Percentiles rank a stretch among this genome's conserved stretches.
These are phyloP conservation scores for Collybia nuda DNA, from an alignment of 768 basidiomycete genomes.

Conservation along the genomic window DNA sequence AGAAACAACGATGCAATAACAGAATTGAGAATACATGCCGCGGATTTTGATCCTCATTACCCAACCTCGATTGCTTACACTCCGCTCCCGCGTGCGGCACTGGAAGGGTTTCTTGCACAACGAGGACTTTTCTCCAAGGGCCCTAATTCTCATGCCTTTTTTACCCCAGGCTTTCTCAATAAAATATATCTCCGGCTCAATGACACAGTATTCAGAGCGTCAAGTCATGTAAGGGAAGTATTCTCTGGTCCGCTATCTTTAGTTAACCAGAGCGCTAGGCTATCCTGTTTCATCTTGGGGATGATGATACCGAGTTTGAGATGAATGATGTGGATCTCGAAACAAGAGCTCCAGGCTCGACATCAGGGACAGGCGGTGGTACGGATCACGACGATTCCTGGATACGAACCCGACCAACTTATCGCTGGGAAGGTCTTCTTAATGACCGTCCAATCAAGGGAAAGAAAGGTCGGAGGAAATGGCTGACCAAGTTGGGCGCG, in stretches of 20 bases:
- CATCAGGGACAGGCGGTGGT: conserved; percentile 65
- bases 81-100: conserved; percentile 59
- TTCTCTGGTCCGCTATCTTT: not conserved
- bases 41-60: conserved; percentile 74
- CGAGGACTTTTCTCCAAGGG: conserved; percentile 54
- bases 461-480: conserved; percentile 31
- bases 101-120: conserved; percentile 66
- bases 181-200: conserved; percentile 72
- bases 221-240: conserved; percentile 41
- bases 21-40: conserved; percentile 43
- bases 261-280: conserved; percentile 36
- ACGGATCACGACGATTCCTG: conserved; percentile 67
- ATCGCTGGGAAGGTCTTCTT: conserved; percentile 71
- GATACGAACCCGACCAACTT: conserved; percentile 60
- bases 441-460: conserved; percentile 47
- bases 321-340: conserved; percentile 65
- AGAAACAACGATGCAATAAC: conserved; percentile 61
- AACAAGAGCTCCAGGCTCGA: conserved; percentile 48
- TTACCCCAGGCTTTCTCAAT: conserved; percentile 69
- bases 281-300: conserved; percentile 62
- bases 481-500: conserved; percentile 56
- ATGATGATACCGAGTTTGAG: conserved; percentile 48
- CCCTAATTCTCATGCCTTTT: conserved; percentile 43
- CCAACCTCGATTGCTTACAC: conserved; percentile 70
- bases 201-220: conserved; percentile 59